Evolutionary conservation across 2,329 filamentous ascomycete genomes (phyloP).

Genomic region (Pyrenophora teres): DNA sequence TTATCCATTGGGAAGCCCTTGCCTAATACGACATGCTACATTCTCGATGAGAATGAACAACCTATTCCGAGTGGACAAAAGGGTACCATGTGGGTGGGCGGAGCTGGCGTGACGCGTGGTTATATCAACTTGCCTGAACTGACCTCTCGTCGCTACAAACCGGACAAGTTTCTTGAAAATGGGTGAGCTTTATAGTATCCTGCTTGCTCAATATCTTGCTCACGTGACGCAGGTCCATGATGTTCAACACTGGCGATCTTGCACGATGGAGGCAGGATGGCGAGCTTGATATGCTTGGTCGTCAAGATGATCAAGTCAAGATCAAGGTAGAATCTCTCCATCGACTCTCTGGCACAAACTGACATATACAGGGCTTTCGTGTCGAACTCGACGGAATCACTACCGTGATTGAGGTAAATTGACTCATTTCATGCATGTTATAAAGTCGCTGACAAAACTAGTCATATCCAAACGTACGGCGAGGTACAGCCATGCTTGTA

Average conservation of each 20-base stretch:
- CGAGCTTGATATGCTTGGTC: conserved; percentile 60
- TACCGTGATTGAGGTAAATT: conserved; percentile 28
- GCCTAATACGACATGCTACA: conserved; percentile 62
- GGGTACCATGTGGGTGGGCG: conserved; percentile 63
- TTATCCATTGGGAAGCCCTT: conserved; percentile 62
- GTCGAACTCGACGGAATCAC: conserved; percentile 64
- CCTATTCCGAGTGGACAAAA: conserved; percentile 55
- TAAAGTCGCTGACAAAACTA: conserved; percentile 1
- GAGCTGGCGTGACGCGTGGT: conserved; percentile 59
- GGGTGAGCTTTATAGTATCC: conserved; percentile 48
- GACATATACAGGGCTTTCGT: conserved; percentile 56
- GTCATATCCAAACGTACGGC: conserved; percentile 53
- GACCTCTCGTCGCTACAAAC: conserved; percentile 56
- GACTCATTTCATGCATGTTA: neutral
- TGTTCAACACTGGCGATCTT: conserved; percentile 67
- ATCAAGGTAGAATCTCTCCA: conserved; percentile 50
- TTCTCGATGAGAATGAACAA: conserved; percentile 55
- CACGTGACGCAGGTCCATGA: conserved; percentile 42
- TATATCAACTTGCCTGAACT: conserved; percentile 60
- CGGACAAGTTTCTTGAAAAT: conserved; percentile 57
- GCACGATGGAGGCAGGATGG: conserved; percentile 60
- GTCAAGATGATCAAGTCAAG: conserved; percentile 65
- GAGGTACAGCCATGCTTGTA: conserved; percentile 56
- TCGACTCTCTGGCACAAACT: neutral
- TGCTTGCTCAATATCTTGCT: neutral